Evolutionary conservation across 2,329 filamentous ascomycete genomes (phyloP), one percentile per base, ranked within the genome.

Genomic region (Sporothrix variecibatus): DNA sequence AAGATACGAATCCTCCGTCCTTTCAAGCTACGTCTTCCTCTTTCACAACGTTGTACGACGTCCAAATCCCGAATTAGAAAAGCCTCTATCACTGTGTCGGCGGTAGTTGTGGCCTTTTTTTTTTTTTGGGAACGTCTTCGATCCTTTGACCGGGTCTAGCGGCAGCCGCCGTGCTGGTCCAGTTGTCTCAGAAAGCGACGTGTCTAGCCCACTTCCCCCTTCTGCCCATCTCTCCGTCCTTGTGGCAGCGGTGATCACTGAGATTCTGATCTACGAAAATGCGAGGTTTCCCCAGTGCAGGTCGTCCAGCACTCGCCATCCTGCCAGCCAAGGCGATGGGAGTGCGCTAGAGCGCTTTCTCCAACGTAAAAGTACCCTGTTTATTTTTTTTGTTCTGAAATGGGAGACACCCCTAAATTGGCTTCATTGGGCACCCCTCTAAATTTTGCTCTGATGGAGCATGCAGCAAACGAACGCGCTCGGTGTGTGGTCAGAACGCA

Each of bases 101-200:
- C 40, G 7, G 40, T 43, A 43, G n/a, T 12, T 43, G 40, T 43
- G 43, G 12, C 12, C 12, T 3, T 4, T 15, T 46, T 46, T 46
- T 26, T 34, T n/a, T 53, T 58, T 23, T 53, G 49, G 49, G 20
- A 9, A 7, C 49, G 20, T 58, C 31, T 38, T 7, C 0, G 20
- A 62, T 23, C 58, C 31, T 62, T 64, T 26, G 60, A 26, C 60
- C 60, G 60, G 60, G 60, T 43, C 60, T 8, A 64, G 60, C 60
- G 9, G 60, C 34, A 40, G 60, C n/a, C 60, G 60, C 34, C 60
- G 34, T 43, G 8, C 60, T 17, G 26, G 46, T 34, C 46, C 46
- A 23, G 26, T 56, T 38, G 28, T 38, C 20, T 70, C 9, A 51
- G 67, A 70, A 67, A 49, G 34, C 31, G 34, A 23, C n/a, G 23